Evolutionary conservation across 208 protist genomes (phyloP).

Genomic region (Wallacemonas sp.): DNA sequence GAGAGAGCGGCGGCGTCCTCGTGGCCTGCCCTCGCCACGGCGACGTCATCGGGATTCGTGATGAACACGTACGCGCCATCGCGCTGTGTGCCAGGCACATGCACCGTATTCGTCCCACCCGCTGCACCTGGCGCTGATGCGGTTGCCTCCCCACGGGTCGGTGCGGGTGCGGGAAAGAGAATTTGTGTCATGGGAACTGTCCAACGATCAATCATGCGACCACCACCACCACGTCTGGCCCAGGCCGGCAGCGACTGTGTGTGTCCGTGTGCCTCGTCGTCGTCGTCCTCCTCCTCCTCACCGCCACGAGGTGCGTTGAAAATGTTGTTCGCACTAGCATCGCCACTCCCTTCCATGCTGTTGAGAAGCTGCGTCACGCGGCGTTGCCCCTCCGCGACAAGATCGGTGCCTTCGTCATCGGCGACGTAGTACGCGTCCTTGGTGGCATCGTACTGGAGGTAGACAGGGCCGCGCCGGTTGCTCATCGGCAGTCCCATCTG

Average conservation of each 20-base stretch:
- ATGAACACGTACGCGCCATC: constrained; percentile 9
- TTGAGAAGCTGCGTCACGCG: constrained; percentile 1
- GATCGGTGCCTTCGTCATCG: constrained; percentile 20
- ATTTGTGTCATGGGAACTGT: constrained; percentile 47
- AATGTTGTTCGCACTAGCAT: constrained; percentile 9
- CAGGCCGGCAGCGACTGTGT: not conserved
- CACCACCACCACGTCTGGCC: not conserved
- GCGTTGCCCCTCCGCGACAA: constrained; percentile 9
- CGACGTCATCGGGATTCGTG: not conserved
- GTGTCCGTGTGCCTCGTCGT: not conserved
- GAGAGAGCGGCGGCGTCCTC: not conserved
- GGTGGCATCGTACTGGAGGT: constrained; percentile 28
- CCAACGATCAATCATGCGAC: not conserved
- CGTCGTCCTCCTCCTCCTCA: not conserved
- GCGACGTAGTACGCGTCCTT: constrained; percentile 37
- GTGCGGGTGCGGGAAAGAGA: constrained; percentile 37
- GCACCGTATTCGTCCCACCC: not conserved
- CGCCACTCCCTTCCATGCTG: not conserved
- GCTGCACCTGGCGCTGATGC: not conserved
- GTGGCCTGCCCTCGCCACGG: not conserved
- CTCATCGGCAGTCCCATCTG: constrained; percentile 57
- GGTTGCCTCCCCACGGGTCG: not conserved
- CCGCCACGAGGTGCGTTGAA: not conserved
- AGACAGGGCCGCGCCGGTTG: constrained; percentile 35
- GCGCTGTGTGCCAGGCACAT: not conserved